Base-by-base conservation (phyloP, 2,329 filamentous ascomycete species). In the Calonectria pauciramosa region DNA sequence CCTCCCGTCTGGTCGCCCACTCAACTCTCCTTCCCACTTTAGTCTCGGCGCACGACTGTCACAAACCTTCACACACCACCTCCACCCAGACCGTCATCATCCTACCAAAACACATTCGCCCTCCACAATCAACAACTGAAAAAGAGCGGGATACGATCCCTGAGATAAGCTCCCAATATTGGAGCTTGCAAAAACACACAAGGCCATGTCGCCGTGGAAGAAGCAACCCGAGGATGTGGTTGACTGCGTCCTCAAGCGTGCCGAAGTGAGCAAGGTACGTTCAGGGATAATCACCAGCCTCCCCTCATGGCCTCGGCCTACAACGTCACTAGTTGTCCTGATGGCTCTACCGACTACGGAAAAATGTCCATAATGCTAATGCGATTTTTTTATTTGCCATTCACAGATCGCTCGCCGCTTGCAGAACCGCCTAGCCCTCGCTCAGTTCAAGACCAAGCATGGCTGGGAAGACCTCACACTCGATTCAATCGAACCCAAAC, bases 401-500 rank as follows among this genome's bases (percentile, higher is more conserved):
- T 73, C 81, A 70, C 83, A 99, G 97, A 98, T 99, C 88, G 97
- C 96, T 81, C 91, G 96, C 84, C 94, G 94, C 82, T 90, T 99
- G 70, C 96, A 99, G 87, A 96, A 98, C 88, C 95, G 96, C 77
- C 92, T 99, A 74, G 96, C 97, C 73, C 92, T 99, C 77, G 97
- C 97, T 84, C 97, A 97, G 86, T 97, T 98, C 91, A 99, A 99
- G 88, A 96, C 97, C 79, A 96, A 97, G 86, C 94, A 98, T 87
- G 96, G 96, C 84, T 97, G 96, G 93, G 94, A 98, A 86, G 95
- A 97, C 85, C 91, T 98, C 84, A 95, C 94, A 76, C 91, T 97
- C 82, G 95, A 96, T 84, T 93, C 90, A 75, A 95, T 98, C 86
- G 95, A 98, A 86, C 95, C 95, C 67, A 94, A 93, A 84, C 88